phyloP scores from a whole-genome alignment of 2,329 filamentous ascomycete species.

The Davidsoniella eucalypti region DNA sequence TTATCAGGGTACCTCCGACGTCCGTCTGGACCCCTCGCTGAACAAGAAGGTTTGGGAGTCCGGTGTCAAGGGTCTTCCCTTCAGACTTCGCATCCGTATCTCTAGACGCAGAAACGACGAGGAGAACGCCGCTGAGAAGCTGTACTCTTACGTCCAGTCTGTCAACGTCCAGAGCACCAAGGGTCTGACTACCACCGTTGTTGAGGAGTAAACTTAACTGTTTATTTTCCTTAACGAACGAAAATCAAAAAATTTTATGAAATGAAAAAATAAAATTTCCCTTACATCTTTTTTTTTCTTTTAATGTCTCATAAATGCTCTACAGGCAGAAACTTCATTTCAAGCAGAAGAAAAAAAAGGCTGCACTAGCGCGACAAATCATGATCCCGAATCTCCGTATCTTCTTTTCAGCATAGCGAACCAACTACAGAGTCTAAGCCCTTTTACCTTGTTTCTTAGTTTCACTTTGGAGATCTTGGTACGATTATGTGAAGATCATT shows the following conservation, averaged over 20 bases:
- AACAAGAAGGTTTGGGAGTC: constrained; percentile 99
- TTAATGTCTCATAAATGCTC: constrained; percentile 1
- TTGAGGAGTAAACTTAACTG: constrained; percentile 45
- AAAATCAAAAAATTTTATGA: constrained; percentile 18
- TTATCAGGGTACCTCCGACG: constrained; percentile 76
- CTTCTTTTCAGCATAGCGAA: neutral
- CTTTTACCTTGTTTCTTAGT: too few relatives aligned
- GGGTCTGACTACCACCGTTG: constrained; percentile 84
- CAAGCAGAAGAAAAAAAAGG: neutral
- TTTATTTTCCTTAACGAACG: constrained; percentile 15
- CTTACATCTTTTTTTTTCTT: constrained; percentile 8
- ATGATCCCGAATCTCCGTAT: neutral
- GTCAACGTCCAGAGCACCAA: constrained; percentile 99
- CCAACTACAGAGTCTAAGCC: too few relatives aligned
- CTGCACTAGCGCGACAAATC: too few relatives aligned
- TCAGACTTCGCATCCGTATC: constrained; percentile 94
- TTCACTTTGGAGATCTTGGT: too few relatives aligned
- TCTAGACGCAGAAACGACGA: constrained; percentile 99
- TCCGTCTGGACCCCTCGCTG: constrained; percentile 93
- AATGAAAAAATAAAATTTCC: constrained; percentile 16
- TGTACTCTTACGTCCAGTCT: constrained; percentile 99
- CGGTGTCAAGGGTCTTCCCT: constrained; percentile 97
- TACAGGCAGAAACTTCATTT: neutral
- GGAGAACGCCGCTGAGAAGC: constrained; percentile 98
- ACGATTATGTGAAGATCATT: too few relatives aligned